These are phyloP conservation scores for Kokia cookei DNA, from an alignment of 441 rosid genomes.

Conservation along the genomic window DNA sequence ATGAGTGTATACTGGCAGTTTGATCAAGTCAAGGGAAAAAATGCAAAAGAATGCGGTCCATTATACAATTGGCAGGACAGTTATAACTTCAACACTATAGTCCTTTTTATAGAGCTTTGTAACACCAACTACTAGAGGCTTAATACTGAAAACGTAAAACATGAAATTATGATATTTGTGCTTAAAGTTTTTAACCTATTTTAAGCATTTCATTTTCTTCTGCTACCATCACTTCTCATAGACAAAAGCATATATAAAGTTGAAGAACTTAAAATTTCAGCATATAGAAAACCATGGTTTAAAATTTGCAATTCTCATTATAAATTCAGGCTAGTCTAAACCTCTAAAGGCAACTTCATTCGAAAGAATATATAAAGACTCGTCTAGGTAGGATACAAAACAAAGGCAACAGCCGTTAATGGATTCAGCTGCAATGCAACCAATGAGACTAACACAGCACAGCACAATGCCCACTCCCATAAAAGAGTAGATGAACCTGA, in stretches of 20 bases:
- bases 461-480: slow-evolving; percentile 71
- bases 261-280: background rate
- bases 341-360: background rate
- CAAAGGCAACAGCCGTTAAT: slow-evolving; percentile 84
- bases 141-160: background rate
- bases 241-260: background rate
- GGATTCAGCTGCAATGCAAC: slow-evolving; percentile 89
- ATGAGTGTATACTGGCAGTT: slow-evolving; percentile 51
- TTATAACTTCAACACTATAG: background rate
- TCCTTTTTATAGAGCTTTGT: slow-evolving; percentile 11
- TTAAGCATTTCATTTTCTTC: background rate
- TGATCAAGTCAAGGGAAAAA: slow-evolving; percentile 12
- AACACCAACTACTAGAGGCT: background rate
- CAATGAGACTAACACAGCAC: slow-evolving; percentile 50
- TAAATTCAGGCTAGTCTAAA: background rate
- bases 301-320: background rate
- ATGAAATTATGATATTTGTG: slow-evolving; percentile 4
- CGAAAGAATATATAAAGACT: background rate
- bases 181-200: background rate
- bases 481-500: slow-evolving; percentile 91
- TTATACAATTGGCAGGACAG: background rate
- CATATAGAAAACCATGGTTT: background rate
- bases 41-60: background rate
- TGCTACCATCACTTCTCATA: background rate
- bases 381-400: slow-evolving; percentile 66